A percentile compares a stretch with the other conserved stretches of the same genome.
Conservation (phyloP, 805 yeast genomes). For the Cyberlindnera mycetangii region DNA sequence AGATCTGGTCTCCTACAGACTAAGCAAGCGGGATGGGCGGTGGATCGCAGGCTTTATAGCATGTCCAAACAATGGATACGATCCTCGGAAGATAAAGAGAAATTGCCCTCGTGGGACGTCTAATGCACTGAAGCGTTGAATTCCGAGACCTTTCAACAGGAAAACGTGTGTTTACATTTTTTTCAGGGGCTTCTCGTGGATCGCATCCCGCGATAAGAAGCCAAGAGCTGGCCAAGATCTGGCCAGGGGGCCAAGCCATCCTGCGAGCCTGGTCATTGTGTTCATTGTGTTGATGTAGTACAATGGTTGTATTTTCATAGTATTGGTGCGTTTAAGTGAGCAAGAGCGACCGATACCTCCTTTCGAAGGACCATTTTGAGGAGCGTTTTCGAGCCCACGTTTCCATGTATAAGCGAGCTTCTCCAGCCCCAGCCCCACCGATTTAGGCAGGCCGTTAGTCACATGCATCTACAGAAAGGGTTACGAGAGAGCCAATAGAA, state of each 20-base stretch:
- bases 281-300: too few relatives aligned
- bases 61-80: not conserved
- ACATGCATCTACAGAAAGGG: not conserved
- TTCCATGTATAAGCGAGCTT: not conserved
- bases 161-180: not conserved
- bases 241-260: not conserved
- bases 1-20: not conserved
- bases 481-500: conserved; percentile 9
- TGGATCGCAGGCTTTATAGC: not conserved
- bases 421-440: not conserved
- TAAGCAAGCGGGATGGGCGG: not conserved
- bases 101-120: not conserved
- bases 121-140: not conserved
- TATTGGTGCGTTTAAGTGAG: too few relatives aligned
- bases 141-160: too few relatives aligned
- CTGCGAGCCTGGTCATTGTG: too few relatives aligned
- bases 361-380: too few relatives aligned
- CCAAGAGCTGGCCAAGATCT: not conserved
- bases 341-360: too few relatives aligned
- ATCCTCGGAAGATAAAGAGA: not conserved
- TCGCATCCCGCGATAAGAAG: not conserved
- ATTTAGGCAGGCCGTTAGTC: not conserved
- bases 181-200: not conserved
- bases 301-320: too few relatives aligned
- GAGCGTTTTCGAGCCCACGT: not conserved